phyloP scores from a whole-genome alignment of 441 rosid species.

The Pelargonium myrrhifolium region DNA sequence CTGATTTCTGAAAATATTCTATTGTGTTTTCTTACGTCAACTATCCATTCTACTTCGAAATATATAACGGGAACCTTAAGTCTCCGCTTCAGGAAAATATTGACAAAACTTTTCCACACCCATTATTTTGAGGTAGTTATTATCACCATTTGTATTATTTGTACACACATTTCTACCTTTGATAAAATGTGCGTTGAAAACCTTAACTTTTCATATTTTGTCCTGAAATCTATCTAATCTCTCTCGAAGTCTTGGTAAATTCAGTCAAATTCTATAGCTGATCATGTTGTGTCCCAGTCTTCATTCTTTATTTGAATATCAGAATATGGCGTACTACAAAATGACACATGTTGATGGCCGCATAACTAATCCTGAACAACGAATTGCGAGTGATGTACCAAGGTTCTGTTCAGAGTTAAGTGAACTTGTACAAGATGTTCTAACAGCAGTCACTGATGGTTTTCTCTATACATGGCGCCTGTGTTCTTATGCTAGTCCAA shows the following conservation, averaged over 20 bases:
- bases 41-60: conserved; percentile 77
- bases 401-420: conserved; percentile 93
- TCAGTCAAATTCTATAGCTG: not conserved
- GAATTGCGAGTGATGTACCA: conserved; percentile 95
- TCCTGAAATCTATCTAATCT: not conserved
- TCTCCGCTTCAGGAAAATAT: conserved; percentile 78
- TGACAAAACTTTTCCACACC: conserved; percentile 83
- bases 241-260: not conserved
- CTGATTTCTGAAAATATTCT: conserved; percentile 89
- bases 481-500: conserved; percentile 97
- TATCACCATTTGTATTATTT: not conserved
- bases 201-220: conserved; percentile 1
- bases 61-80: conserved; percentile 86
- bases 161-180: not conserved
- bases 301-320: conserved; percentile 27
- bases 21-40: conserved; percentile 81
- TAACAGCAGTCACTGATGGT: conserved; percentile 87
- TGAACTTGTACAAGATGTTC: conserved; percentile 87
- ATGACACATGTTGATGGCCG: conserved; percentile 96
- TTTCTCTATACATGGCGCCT: conserved; percentile 93
- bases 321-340: conserved; percentile 98
- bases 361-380: conserved; percentile 86
- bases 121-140: conserved; percentile 80
- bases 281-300: conserved; percentile 10
- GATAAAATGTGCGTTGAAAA: not conserved